A percentile compares a stretch with the other conserved stretches of the same genome.
Evolutionary conservation across 192 early-diverging fungal species (phyloP).

Genomic region (Backusella luteola): DNA sequence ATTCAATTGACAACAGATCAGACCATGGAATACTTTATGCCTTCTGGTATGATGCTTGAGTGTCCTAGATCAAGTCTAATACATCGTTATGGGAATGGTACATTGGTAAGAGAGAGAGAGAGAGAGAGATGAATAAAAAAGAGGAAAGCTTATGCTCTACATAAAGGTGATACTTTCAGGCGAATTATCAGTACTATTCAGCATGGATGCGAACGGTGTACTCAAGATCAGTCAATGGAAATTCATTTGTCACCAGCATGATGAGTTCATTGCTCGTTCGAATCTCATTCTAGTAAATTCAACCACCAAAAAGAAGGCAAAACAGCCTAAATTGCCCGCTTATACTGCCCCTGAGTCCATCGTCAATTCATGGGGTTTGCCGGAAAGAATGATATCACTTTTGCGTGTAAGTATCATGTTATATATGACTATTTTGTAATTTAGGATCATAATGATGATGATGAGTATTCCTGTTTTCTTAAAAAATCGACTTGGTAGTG

Average conservation of each 20-base stretch:
- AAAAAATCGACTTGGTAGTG: not conserved
- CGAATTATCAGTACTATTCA: constrained; percentile 10
- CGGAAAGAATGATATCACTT: constrained; percentile 6
- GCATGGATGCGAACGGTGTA: not conserved
- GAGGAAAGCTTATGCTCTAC: not conserved
- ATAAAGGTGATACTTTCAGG: constrained; percentile 13
- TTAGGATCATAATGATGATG: not conserved
- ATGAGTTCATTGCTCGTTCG: constrained; percentile 19
- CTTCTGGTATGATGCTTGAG: constrained; percentile 18
- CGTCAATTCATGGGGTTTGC: constrained; percentile 15
- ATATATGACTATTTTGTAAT: not conserved
- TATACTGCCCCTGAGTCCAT: not conserved
- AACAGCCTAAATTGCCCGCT: not conserved
- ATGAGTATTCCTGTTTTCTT: too few species aligned
- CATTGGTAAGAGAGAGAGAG: constrained; percentile 15
- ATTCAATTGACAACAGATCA: constrained; percentile 26
- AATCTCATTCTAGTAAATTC: not conserved
- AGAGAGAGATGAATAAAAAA: not conserved
- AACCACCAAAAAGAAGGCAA: not conserved
- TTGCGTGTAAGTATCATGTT: constrained; percentile 6
- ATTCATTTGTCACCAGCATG: constrained; percentile 13
- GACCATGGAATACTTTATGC: constrained; percentile 20
- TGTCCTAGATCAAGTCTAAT: constrained; percentile 21
- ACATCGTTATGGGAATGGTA: constrained; percentile 26
- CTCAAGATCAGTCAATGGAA: constrained; percentile 17